phyloP scores from a whole-genome alignment of 1,284 basidiomycete genomes.

The Singerocomus inundabilis region DNA sequence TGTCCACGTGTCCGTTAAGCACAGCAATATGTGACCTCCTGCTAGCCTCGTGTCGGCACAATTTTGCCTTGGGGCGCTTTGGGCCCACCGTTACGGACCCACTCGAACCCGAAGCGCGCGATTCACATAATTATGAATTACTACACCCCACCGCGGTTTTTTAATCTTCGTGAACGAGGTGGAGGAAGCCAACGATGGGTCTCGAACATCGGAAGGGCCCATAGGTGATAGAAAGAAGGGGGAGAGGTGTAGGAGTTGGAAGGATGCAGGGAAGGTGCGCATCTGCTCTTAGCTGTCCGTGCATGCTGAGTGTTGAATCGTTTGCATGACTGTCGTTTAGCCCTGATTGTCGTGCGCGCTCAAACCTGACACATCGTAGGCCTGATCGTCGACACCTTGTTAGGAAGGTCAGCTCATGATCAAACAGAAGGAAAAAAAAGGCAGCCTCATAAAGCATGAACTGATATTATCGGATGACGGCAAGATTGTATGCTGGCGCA shows the following conservation, averaged over 20 bases:
- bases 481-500: constrained; percentile 10
- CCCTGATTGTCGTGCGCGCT: constrained; percentile 18
- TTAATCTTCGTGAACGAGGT: constrained; percentile 21
- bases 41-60: constrained; percentile 19
- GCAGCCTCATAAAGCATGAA: constrained; percentile 24
- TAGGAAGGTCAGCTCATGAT: constrained; percentile 17
- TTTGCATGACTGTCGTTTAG: neutral
- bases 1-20: constrained; percentile 1
- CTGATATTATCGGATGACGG: constrained; percentile 8
- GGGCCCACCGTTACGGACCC: constrained; percentile 10
- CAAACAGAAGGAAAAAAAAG: constrained; percentile 6
- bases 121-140: constrained; percentile 10
- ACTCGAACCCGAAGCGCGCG: constrained; percentile 13
- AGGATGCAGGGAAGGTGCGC: neutral
- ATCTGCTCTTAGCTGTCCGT: constrained; percentile 6
- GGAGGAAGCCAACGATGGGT: constrained; percentile 6
- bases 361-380: neutral
- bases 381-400: constrained; percentile 20
- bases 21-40: constrained; percentile 6
- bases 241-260: too few relatives aligned
- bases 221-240: constrained; percentile 7
- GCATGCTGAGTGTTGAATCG: neutral
- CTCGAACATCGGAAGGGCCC: constrained; percentile 9
- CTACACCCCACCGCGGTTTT: constrained; percentile 16
- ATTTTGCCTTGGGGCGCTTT: constrained; percentile 1